phyloP scores from a whole-genome alignment of 2,329 filamentous ascomycete species.

The Chalaropsis ovoidea region DNA sequence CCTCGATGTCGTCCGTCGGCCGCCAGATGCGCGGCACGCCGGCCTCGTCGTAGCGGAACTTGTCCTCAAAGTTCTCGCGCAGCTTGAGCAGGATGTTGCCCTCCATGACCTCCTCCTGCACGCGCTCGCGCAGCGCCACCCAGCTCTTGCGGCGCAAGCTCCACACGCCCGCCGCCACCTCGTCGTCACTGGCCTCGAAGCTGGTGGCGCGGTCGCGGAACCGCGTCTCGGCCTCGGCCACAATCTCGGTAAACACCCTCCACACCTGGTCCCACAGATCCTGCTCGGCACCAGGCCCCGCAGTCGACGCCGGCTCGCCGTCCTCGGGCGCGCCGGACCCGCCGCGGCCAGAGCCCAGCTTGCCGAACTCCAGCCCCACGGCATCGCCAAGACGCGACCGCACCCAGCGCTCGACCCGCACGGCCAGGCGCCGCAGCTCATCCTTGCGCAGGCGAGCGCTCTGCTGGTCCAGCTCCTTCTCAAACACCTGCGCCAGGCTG shows the following conservation, averaged over 20 bases:
- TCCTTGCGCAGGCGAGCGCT: conserved; percentile 78
- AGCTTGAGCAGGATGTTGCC: conserved; percentile 92
- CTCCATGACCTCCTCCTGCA: conserved; percentile 97
- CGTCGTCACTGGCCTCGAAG: conserved; percentile 83
- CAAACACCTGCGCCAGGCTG: conserved; percentile 67
- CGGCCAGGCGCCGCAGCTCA: conserved; percentile 88
- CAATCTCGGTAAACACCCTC: conserved; percentile 71
- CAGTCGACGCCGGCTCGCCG: conserved; percentile 44
- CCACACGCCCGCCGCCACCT: conserved; percentile 89
- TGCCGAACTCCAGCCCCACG: conserved; percentile 89
- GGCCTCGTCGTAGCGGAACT: conserved; percentile 92
- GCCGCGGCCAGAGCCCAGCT: conserved; percentile 76
- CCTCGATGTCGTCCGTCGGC: conserved; percentile 93
- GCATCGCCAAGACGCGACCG: conserved; percentile 77
- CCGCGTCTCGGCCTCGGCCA: conserved; percentile 71
- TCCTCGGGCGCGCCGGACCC: conserved; percentile 71
- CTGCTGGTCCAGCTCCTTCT: conserved; percentile 84
- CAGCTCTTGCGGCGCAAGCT: conserved; percentile 86
- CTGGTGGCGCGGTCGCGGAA: conserved; percentile 84
- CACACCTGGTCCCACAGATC: conserved; percentile 95
- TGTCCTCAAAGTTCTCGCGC: conserved; percentile 97
- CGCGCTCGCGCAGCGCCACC: conserved; percentile 77
- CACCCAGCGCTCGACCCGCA: conserved; percentile 87
- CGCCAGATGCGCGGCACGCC: conserved; percentile 96
- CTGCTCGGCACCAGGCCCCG: conserved; percentile 48